Conservation (phyloP, 2,329 filamentous ascomycete genomes). For the Microdochium paspali region DNA sequence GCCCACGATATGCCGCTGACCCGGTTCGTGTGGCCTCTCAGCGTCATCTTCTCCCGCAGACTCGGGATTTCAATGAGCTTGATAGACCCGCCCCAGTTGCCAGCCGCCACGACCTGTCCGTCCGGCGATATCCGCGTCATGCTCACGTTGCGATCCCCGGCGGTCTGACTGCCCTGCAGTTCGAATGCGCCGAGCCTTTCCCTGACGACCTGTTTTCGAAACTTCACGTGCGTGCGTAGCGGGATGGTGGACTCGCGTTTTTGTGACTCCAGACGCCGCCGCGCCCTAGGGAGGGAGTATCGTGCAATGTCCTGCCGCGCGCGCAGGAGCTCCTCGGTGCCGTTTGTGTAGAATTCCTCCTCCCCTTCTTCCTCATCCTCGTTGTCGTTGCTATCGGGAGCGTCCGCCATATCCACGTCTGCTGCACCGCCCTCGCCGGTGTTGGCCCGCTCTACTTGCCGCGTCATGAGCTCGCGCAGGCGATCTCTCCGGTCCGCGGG, state of each 20-base stretch:
- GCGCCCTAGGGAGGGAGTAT: constrained; percentile 77
- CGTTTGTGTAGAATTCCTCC: constrained; percentile 92
- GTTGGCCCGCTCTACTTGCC: constrained; percentile 54
- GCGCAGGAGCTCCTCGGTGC: constrained; percentile 62
- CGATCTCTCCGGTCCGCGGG: constrained; percentile 78
- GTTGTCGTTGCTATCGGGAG: constrained; percentile 28
- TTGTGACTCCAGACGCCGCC: constrained; percentile 66
- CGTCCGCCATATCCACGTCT: constrained; percentile 53
- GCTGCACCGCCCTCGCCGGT: constrained; percentile 31
- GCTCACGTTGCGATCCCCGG: constrained; percentile 82
- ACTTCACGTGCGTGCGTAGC: constrained; percentile 82
- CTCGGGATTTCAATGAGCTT: constrained; percentile 78
- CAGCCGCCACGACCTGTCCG: constrained; percentile 74
- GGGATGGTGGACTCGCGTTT: constrained; percentile 75
- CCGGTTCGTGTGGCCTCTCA: constrained; percentile 80
- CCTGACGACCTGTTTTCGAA: constrained; percentile 73
- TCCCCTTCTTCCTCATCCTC: constrained; percentile 65
- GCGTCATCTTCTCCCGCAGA: constrained; percentile 63
- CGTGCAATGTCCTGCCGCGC: constrained; percentile 71
- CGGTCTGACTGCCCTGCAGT: constrained; percentile 86
- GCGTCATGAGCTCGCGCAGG: constrained; percentile 69
- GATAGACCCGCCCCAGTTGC: constrained; percentile 87
- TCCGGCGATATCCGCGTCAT: constrained; percentile 87
- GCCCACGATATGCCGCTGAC: constrained; percentile 88
- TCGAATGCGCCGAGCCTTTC: constrained; percentile 76